phyloP scores from a whole-genome alignment of 148 eudicot genomes.

The Mesembryanthemum crystallinum region DNA sequence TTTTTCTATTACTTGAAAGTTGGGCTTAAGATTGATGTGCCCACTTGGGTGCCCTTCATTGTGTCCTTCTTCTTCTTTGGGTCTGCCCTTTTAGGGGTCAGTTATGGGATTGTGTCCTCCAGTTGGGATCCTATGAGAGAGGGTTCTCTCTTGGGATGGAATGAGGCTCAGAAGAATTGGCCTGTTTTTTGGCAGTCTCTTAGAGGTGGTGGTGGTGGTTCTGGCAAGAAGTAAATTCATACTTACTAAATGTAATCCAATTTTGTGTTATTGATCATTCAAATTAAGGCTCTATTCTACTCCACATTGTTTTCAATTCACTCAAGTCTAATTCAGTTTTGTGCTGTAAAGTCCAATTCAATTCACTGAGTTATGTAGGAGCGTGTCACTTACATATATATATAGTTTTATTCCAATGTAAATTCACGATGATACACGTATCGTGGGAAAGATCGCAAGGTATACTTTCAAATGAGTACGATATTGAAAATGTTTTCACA shows the following conservation, averaged over 20 bases:
- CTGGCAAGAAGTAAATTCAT: constrained; percentile 26
- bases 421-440: too few relatives aligned
- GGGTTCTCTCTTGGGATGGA: constrained; percentile 89
- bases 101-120: constrained; percentile 93
- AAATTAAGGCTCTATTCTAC: too few relatives aligned
- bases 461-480: too few relatives aligned
- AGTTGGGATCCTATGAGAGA: constrained; percentile 99
- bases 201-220: constrained; percentile 28
- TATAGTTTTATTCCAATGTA: too few relatives aligned
- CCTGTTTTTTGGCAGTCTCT: constrained; percentile 83
- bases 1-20: constrained; percentile 88
- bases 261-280: neutral
- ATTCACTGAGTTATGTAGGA: too few relatives aligned
- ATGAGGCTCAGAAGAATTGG: constrained; percentile 79
- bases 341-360: too few relatives aligned
- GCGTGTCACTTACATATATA: too few relatives aligned
- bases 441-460: too few relatives aligned
- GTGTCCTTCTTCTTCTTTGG: constrained; percentile 93
- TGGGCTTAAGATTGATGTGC: constrained; percentile 82
- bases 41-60: constrained; percentile 85
- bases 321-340: too few relatives aligned
- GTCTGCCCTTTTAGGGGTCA: constrained; percentile 78
- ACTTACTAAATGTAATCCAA: neutral
- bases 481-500: too few relatives aligned
- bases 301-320: too few relatives aligned